These are phyloP conservation scores for Lolium multiflorum DNA, from an alignment of 176 grass and related monocot genomes.

Conservation along the genomic window DNA sequence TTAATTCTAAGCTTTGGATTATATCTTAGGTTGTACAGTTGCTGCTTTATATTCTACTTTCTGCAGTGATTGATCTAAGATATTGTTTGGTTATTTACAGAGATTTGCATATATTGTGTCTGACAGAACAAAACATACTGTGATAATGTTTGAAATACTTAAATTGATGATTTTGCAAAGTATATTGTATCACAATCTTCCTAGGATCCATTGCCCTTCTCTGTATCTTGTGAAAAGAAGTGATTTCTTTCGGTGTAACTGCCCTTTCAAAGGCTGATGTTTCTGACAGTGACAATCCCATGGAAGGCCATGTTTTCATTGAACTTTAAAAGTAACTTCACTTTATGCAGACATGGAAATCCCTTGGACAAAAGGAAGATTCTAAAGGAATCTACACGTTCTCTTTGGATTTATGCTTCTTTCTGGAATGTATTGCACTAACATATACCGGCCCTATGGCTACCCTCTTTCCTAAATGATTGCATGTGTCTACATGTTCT, in stretches of 20 bases:
- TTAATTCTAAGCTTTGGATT: not conserved
- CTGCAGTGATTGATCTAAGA: not conserved
- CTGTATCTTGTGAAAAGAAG: conserved; percentile 30
- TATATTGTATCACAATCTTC: conserved; percentile 20
- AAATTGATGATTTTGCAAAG: not conserved
- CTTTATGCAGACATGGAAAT: conserved; percentile 42
- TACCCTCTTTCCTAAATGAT: not conserved
- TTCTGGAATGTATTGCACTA: conserved; percentile 24
- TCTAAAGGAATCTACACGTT: conserved; percentile 37
- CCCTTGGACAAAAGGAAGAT: conserved; percentile 30
- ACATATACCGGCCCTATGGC: conserved; percentile 7
- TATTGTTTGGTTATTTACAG: not conserved
- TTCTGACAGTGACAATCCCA: conserved; percentile 28
- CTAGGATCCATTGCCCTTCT: conserved; percentile 21
- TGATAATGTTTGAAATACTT: not conserved
- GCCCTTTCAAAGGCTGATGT: conserved; percentile 14
- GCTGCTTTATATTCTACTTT: not conserved
- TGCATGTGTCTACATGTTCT: not conserved
- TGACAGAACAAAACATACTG: not conserved
- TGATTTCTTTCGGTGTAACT: conserved; percentile 28
- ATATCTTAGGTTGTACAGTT: not conserved
- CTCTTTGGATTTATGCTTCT: conserved; percentile 34
- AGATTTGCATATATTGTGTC: not conserved
- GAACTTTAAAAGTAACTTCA: conserved; percentile 35
- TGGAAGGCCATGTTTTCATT: conserved; percentile 24